Evolutionary conservation across 2,329 filamentous ascomycete genomes (phyloP), one percentile per base, ranked within the genome.

Genomic region (Penicillium sp.): DNA sequence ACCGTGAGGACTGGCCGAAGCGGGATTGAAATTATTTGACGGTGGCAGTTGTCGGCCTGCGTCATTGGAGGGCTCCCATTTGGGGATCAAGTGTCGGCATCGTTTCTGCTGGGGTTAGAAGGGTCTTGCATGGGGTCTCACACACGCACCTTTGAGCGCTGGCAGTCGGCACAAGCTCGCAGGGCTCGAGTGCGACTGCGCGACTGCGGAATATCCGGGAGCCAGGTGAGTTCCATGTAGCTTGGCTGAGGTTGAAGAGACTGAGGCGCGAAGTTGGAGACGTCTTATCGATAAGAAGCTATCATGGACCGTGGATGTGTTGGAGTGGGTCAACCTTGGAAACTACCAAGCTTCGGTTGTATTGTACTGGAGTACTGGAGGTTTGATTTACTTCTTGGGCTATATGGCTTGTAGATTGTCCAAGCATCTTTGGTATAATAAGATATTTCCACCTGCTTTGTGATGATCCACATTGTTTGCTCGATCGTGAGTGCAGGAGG

Each of bases 171-270:
- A 59, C 70, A 72, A 43, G 70, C 69, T 48, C 62, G 62, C 42
- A 62, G 43, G 16, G 70, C 70, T 50, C 70, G 59, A 47, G 60
- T 62, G 32, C 70, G 66, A 59, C 58, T 61, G 41, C 69, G 67
- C 45, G 68, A 67, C 45, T 71, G 68, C 22, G 69, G 69, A 32
- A 60, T 69, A 62, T 72, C 62, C 5, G 69, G 64, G 13, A 72
- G 60, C 69, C 70, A 72, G 36, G 64, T 71, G 45, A 72, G 56
- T 53, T 72, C 69, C 70, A 72, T 72, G 9, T 41, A 36, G 34
- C 34, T 13, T 13, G n/a, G 34, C 34, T 36, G 14, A 36, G 3
- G 34, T 14, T 36, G 34, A 36, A 36, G 34, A 36, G 14, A n/a
- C 34, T 16, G 18, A 34, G 36, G 21, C 7, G 18, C 21, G 44